These are phyloP conservation scores for Clavulina sp. DNA, from an alignment of 768 basidiomycete species.

Conservation along the genomic window DNA sequence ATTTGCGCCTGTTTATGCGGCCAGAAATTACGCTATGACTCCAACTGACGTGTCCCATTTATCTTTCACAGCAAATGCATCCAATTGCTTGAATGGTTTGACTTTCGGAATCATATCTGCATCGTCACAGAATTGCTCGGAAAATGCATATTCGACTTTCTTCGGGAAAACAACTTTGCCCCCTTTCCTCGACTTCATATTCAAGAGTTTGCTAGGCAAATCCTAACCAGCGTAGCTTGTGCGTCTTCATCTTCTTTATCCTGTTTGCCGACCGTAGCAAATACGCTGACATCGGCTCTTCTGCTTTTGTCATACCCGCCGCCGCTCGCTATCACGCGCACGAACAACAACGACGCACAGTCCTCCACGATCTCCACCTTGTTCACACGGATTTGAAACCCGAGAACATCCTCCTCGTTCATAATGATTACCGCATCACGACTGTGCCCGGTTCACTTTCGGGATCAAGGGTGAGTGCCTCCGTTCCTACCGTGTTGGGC, in stretches of 20 bases:
- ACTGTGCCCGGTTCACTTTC: slow-evolving; percentile 9
- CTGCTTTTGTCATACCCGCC: background rate
- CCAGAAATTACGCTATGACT: slow-evolving; percentile 7
- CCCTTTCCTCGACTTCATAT: slow-evolving; percentile 95
- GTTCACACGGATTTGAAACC: slow-evolving; percentile 99
- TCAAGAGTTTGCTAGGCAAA: slow-evolving; percentile 82
- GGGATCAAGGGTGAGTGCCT: slow-evolving; percentile 16
- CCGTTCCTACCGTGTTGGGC: background rate
- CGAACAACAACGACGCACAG: slow-evolving; percentile 24
- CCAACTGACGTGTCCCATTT: slow-evolving; percentile 13
- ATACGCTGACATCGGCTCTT: too few species aligned
- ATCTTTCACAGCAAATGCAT: slow-evolving; percentile 72
- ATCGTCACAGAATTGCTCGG: slow-evolving; percentile 89
- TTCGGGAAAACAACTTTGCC: slow-evolving; percentile 93
- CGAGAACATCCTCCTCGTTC: slow-evolving; percentile 91
- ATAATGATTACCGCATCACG: slow-evolving; percentile 39
- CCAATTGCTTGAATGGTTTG: slow-evolving; percentile 85
- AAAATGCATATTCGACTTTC: slow-evolving; percentile 96
- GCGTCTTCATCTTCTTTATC: slow-evolving; percentile 21
- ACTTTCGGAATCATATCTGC: slow-evolving; percentile 95
- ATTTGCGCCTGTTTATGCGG: too few species aligned
- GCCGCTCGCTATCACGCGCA: background rate
- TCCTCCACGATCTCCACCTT: slow-evolving; percentile 76
- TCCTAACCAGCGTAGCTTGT: slow-evolving; percentile 90
- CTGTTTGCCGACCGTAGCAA: background rate